Evolutionary conservation across 106 monocot species (phyloP), one percentile per base, ranked within the genome.

Genomic region (Agapanthus africanus): DNA sequence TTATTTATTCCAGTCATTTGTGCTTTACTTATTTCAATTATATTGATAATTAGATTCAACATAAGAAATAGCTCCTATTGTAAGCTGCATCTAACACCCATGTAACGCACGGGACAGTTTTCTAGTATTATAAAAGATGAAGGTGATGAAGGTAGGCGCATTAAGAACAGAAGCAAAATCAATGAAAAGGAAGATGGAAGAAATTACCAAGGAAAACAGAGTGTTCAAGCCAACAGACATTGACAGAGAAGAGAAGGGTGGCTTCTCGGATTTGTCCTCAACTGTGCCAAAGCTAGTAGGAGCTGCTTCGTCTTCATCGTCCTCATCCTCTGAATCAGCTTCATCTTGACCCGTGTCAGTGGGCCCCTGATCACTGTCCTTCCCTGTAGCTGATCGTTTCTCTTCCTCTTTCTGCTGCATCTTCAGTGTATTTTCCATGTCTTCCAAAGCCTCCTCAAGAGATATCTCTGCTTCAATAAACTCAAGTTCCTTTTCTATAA

Each of bases 251-350:
- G 84, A 91, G 66, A 91, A 91, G 0, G 84, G 75, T 65, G 84
- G 71, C 52, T 78, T 80, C 41, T 49, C 70, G 0, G 70, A 32
- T 47, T 80, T 75, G 40, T 39, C 72, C 33, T 74, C 67, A 41
- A 78, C 84, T 4, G 78, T 80, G 34, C 91, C 91, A 60, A 91
- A 91, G 61, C 87, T 91, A 34, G 80, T 69, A n/a, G 91, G 84
- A 38, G 67, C 80, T 30, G 46, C 75, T 67, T 87, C 90, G 65
- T 86, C 87, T 30, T 84, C 84, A 15, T 70, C 78, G 36, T 80
- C 81, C 13, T 82, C 87, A 50, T 77, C 83, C 18, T 69, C 87
- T 4, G 30, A 70, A 59, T 80, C 82, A 15, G 74, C 79, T 41
- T 74, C 81, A 70, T 80, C 77, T 49, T 78, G 76, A 25, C 33